These are phyloP conservation scores for Diaporthe sp. DNA, from an alignment of 2,329 filamentous ascomycete species.

Conservation along the genomic window DNA sequence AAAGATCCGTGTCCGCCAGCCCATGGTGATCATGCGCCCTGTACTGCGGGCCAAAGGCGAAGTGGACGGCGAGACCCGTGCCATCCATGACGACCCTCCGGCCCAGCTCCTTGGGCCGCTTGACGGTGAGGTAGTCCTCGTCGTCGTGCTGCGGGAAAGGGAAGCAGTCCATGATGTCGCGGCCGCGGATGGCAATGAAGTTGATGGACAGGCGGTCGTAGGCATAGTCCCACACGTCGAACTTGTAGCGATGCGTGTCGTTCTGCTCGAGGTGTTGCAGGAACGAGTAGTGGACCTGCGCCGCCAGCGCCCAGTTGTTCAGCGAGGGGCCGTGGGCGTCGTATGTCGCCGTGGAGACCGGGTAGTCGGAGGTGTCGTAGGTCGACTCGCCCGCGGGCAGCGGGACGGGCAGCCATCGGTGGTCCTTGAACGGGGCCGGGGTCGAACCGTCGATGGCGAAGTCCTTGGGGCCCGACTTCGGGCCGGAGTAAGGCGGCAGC, in stretches of 20 bases:
- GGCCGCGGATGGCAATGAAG: constrained; percentile 67
- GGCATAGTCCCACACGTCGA: constrained; percentile 63
- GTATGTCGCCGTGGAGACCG: constrained; percentile 64
- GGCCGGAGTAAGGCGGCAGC: constrained; percentile 52
- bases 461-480: constrained; percentile 46
- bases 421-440: constrained; percentile 55
- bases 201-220: constrained; percentile 66
- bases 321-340: constrained; percentile 59
- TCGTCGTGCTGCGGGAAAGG: constrained; percentile 62
- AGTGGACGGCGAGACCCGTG: constrained; percentile 67
- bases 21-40: constrained; percentile 46
- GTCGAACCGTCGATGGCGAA: constrained; percentile 51
- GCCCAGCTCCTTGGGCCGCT: constrained; percentile 54
- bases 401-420: constrained; percentile 65
- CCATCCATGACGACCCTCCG: constrained; percentile 66
- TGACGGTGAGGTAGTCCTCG: constrained; percentile 58
- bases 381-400: constrained; percentile 51
- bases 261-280: constrained; percentile 65
- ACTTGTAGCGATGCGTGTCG: constrained; percentile 62
- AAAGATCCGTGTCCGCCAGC: constrained; percentile 66
- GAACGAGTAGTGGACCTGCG: constrained; percentile 63
- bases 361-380: constrained; percentile 59
- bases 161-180: constrained; percentile 62
- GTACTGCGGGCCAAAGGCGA: constrained; percentile 60
- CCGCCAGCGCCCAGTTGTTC: constrained; percentile 65